phyloP scores from a whole-genome alignment of 345 rosid genomes.

The Ailanthus altissimus region DNA sequence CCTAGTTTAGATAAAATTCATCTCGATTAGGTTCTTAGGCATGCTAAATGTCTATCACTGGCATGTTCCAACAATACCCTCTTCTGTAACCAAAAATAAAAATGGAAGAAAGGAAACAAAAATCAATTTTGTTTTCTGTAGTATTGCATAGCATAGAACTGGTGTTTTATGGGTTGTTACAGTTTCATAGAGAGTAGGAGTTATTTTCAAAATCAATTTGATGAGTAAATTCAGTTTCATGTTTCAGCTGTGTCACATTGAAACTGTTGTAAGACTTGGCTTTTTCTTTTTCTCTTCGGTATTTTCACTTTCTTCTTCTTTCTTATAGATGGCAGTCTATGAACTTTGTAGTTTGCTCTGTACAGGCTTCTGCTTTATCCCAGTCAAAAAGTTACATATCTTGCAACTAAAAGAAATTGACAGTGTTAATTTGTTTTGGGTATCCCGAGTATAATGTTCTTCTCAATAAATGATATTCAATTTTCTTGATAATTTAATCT shows the following conservation, averaged over 20 bases:
- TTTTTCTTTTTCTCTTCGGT: too few relatives aligned
- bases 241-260: neutral
- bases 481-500: too few relatives aligned
- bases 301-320: neutral
- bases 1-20: constrained; percentile 52
- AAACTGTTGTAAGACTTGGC: neutral
- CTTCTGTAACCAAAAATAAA: neutral
- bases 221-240: neutral
- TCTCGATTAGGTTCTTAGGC: constrained; percentile 33
- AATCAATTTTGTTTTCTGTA: neutral
- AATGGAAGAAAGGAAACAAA: neutral
- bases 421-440: neutral
- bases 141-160: neutral
- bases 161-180: neutral
- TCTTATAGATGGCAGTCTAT: neutral
- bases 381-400: neutral
- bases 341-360: neutral
- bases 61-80: neutral
- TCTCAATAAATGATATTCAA: neutral
- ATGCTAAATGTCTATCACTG: neutral
- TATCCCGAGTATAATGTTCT: too few relatives aligned
- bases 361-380: too few relatives aligned
- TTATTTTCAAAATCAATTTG: neutral
- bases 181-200: neutral
- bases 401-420: neutral